Evolutionary conservation across 257 asterid species (phyloP).

Genomic region (Apocynum venetum): DNA sequence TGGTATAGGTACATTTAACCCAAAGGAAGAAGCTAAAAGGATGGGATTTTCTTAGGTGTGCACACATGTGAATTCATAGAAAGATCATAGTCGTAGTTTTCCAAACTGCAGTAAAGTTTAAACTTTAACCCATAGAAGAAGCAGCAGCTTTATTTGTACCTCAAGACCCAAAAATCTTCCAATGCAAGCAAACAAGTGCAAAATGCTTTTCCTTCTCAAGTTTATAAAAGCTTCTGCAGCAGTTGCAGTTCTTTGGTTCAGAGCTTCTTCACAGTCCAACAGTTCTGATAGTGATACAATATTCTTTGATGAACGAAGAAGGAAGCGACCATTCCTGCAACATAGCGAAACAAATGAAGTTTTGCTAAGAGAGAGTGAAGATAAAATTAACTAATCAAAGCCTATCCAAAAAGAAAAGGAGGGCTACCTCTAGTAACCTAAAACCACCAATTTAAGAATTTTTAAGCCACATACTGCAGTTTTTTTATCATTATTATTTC

Average conservation of each 20-base stretch:
- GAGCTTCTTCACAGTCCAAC: slow-evolving; percentile 84
- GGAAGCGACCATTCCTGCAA: slow-evolving; percentile 88
- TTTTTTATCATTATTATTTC: neutral
- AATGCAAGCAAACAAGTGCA: slow-evolving; percentile 85
- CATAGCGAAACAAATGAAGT: slow-evolving; percentile 22
- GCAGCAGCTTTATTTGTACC: slow-evolving; percentile 44
- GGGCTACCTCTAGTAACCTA: neutral
- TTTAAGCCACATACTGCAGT: neutral
- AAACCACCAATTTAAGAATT: neutral
- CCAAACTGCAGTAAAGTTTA: neutral
- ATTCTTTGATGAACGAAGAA: slow-evolving; percentile 79
- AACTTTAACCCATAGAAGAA: neutral
- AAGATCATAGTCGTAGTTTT: neutral
- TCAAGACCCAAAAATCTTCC: slow-evolving; percentile 95
- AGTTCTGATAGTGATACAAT: slow-evolving; percentile 58
- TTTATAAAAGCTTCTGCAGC: slow-evolving; percentile 72
- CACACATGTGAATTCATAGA: neutral
- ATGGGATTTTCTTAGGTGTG: neutral
- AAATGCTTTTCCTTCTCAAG: slow-evolving; percentile 76
- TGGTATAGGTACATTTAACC: neutral
- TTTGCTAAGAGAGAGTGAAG: slow-evolving; percentile 9
- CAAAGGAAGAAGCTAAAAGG: neutral
- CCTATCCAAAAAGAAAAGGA: neutral
- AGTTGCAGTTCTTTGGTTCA: slow-evolving; percentile 80
- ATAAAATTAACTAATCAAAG: neutral